Evolutionary conservation across 352 stramenopile species (phyloP).

Genomic region (Phytopythium vexans): DNA sequence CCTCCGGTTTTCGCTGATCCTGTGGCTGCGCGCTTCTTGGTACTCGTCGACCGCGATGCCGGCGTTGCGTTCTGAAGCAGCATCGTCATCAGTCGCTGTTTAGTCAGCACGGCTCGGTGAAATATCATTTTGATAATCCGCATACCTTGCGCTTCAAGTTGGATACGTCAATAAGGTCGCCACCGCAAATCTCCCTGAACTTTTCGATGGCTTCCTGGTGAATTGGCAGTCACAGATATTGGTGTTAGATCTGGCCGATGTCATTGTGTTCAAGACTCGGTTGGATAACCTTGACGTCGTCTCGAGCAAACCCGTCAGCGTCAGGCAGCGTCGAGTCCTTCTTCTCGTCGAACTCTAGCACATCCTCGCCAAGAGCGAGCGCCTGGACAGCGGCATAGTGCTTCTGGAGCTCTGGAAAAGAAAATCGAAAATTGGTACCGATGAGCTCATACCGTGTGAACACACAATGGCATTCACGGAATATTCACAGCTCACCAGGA

Average conservation of each 20-base stretch:
- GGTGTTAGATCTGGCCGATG: background rate
- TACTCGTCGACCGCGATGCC: constrained; percentile 16
- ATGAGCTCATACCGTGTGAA: background rate
- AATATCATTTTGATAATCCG: background rate
- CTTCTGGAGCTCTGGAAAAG: constrained; percentile 70
- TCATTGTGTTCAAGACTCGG: background rate
- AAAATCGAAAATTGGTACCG: background rate
- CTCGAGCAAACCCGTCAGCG: constrained; percentile 58
- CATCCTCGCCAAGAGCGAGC: constrained; percentile 67
- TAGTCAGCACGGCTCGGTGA: background rate
- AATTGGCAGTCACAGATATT: background rate
- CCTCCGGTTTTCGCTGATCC: constrained; percentile 4
- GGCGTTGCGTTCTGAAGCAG: constrained; percentile 20
- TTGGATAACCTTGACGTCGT: constrained; percentile 53
- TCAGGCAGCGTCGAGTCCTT: constrained; percentile 79
- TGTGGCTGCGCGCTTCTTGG: constrained; percentile 40
- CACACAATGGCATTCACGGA: background rate
- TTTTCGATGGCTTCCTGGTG: constrained; percentile 37
- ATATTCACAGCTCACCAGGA: constrained; percentile 31
- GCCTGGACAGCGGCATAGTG: constrained; percentile 81
- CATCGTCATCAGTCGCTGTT: background rate
- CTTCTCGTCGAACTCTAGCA: constrained; percentile 71
- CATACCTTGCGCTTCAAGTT: constrained; percentile 53
- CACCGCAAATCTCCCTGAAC: constrained; percentile 49
- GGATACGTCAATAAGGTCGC: constrained; percentile 43